Evolutionary conservation across 1,284 basidiomycete genomes (phyloP).

Genomic region (Irpex rosettiformis): DNA sequence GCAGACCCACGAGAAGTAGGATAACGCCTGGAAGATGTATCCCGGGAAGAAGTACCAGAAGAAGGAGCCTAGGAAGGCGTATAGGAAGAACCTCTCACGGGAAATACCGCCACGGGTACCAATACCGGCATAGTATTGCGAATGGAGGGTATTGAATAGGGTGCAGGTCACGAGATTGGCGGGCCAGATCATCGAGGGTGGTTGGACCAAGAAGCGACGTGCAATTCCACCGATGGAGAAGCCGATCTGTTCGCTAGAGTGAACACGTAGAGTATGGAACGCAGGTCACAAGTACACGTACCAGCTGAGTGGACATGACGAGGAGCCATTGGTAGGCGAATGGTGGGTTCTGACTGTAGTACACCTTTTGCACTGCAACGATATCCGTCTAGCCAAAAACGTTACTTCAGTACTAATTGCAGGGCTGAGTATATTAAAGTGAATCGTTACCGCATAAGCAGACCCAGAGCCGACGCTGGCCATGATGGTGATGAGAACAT

Average conservation of each 20-base stretch:
- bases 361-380: conserved; percentile 68
- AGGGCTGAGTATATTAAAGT: too few relatives aligned
- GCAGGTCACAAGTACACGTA: conserved; percentile 10
- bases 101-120: conserved; percentile 64
- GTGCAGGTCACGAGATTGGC: conserved; percentile 78
- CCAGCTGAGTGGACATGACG: conserved; percentile 77
- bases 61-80: conserved; percentile 50
- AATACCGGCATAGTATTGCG: conserved; percentile 55
- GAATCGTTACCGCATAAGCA: conserved; percentile 53
- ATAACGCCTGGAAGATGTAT: conserved; percentile 57
- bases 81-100: conserved; percentile 72
- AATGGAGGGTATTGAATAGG: conserved; percentile 72
- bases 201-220: conserved; percentile 76
- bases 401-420: conserved; percentile 10
- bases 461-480: conserved; percentile 55
- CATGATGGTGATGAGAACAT: conserved; percentile 63
- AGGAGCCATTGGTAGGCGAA: conserved; percentile 63
- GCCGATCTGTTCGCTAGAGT: conserved; percentile 44
- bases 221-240: conserved; percentile 81
- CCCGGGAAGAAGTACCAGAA: conserved; percentile 65
- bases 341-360: conserved; percentile 47
- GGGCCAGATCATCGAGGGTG: conserved; percentile 93
- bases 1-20: conserved; percentile 60
- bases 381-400: conserved; percentile 54
- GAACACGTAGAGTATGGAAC: background rate